Base-by-base conservation (phyloP, 2,329 filamentous ascomycete species). In the Trichoderma sp. region DNA sequence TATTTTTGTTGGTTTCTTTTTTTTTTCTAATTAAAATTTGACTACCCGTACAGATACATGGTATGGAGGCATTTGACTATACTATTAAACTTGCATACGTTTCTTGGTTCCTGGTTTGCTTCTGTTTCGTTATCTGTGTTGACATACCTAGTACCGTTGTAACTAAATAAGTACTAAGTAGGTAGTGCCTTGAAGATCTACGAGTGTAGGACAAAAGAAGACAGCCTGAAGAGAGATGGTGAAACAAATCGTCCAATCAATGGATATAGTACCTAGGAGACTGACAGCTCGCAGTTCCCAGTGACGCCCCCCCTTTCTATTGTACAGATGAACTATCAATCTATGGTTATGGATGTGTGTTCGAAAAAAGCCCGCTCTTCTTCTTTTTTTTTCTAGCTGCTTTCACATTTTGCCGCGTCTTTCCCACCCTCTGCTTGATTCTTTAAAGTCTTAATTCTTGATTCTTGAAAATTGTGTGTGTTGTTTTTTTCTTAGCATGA, bases 401-500 rank as follows among this genome's bases (percentile, higher is more conserved):
- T 43, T n/a, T 43, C 39, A 21, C 43, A n/a, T 43, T 24, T 61
- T 32, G 26, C 58, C 18, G n/a, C 30, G 58, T 34, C n/a, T 43
- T 43, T 43, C 15, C 39, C 30, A 24, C n/a, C 53, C 36, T 6
- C 12, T 12, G 21, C 47, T 53, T 14, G 47, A 53, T 51, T 18
- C n/a, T 43, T 11, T 53, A 14, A 12, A 53, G 12, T 15, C 8
- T 67, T 34, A 34, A 51, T 65, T 65, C 62, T 34, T 65, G 14
- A 51, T 65, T 58, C 51, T 57, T 15, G 47, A 39, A 5, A 39
- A n/a, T 24, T 65, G 62, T 67, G 62, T 67, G 32, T 28, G n/a
- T 47, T n/a, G 1, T 39, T 26, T 51, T 15, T 51, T 76, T 75
- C 68, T 62, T 65, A 36, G 30, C 53, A 72, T 39, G 47, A 24